Evolutionary conservation across 164 flowering plant genomes (phyloP), one percentile per base, ranked within the genome.

Genomic region (Annona cherimola): DNA sequence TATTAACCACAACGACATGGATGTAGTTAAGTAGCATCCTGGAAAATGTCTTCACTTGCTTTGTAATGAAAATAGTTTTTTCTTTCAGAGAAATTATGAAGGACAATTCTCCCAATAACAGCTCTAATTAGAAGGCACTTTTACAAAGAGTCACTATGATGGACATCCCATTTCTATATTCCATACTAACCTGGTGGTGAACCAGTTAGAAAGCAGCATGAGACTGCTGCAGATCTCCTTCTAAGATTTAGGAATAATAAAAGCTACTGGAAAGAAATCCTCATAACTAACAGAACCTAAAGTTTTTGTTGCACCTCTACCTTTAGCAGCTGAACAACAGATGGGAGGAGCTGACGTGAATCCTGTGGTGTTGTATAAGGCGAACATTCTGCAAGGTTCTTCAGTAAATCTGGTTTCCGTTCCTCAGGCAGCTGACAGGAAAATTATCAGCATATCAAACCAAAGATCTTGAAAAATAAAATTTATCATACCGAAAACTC

Each of bases 361-460:
- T 93, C 98, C 57, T 87, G 99, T 14, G 99, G 88, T 46, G 90
- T 69, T 61, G 96, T 86, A 75, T 87, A 91, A 69, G 98, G 93
- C 61, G 98, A 87, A 74, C 90, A 77, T 81, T 95, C 99, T 44
- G 98, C 94, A 80, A 95, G 91, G 77, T 87, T 88, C 81, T 89
- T 93, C 20, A 95, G 92, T 85, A 95, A 80, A 78, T 90, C 97
- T 26, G 89, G 83, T 76, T 86, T 90, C 61, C 97, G 79, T 77
- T 88, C 91, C 73, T 91, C 97, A 35, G 98, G 97, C 77, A 95
- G 90, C 98, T 95, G 92, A 54, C 39, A 55, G 57, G 14, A 50
- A 64, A 75, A 73, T n/a, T 11, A 70, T 65, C 57, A 69, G 54
- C 8, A 63, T 20, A 70, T 19, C 46, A 70, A 20, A 46, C 4